Evolutionary conservation across 2,329 filamentous ascomycete genomes (phyloP).

Genomic region (Exophiala sp.): DNA sequence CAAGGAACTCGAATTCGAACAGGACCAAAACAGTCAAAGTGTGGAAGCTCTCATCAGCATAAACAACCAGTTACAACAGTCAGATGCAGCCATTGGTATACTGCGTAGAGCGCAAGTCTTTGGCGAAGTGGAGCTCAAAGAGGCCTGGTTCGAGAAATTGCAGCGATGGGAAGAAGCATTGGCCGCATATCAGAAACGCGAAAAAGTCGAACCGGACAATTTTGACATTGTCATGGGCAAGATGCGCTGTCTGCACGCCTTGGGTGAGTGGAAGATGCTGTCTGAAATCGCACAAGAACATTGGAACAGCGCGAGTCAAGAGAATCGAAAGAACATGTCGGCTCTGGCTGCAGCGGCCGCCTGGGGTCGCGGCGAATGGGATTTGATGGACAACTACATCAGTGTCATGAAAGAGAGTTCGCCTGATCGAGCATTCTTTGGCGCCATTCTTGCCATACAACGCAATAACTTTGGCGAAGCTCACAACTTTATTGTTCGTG

Average conservation of each 20-base stretch:
- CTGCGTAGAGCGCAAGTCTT: slow-evolving; percentile 92
- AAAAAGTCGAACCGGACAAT: slow-evolving; percentile 65
- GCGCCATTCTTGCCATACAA: slow-evolving; percentile 89
- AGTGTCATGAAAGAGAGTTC: slow-evolving; percentile 90
- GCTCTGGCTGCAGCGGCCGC: slow-evolving; percentile 90
- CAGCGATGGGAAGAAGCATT: slow-evolving; percentile 97
- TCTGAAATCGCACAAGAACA: slow-evolving; percentile 85
- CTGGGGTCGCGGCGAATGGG: slow-evolving; percentile 95
- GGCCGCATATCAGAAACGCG: slow-evolving; percentile 82
- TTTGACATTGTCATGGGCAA: slow-evolving; percentile 99
- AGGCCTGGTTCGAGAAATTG: slow-evolving; percentile 98
- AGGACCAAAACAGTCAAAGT: slow-evolving; percentile 90
- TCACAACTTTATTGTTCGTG: slow-evolving; percentile 79
- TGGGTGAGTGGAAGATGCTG: slow-evolving; percentile 94
- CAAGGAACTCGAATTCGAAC: slow-evolving; percentile 96
- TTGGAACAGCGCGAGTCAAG: slow-evolving; percentile 82
- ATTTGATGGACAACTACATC: slow-evolving; percentile 95
- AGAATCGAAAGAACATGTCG: slow-evolving; percentile 85
- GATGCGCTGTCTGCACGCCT: slow-evolving; percentile 94
- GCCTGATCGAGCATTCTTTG: slow-evolving; percentile 94
- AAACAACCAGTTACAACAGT: slow-evolving; percentile 98
- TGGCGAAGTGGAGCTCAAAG: slow-evolving; percentile 89
- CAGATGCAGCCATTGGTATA: slow-evolving; percentile 96
- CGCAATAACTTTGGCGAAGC: slow-evolving; percentile 93
- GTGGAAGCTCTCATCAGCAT: slow-evolving; percentile 98